phyloP scores from a whole-genome alignment of 345 rosid species.

The Clarkia xantiana region DNA sequence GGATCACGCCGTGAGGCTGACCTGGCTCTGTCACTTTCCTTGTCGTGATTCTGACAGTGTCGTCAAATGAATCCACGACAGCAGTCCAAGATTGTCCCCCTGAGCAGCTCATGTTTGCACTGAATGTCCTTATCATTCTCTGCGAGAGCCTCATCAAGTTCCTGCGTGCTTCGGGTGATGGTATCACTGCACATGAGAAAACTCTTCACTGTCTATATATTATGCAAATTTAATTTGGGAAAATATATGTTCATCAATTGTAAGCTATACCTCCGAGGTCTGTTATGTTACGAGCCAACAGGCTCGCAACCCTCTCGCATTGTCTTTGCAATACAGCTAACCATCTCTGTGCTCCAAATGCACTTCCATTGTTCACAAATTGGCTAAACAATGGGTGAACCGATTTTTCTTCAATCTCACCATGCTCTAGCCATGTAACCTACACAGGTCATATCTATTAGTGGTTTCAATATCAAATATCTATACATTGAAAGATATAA shows the following conservation, averaged over 20 bases:
- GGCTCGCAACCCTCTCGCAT: conserved; percentile 81
- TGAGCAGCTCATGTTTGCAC: conserved; percentile 41
- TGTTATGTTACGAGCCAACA: conserved; percentile 74
- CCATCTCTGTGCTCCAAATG: conserved; percentile 86
- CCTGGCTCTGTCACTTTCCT: conserved; percentile 63
- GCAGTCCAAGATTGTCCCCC: conserved; percentile 84
- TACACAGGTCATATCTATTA: conserved; percentile 9
- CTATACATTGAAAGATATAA: no score
- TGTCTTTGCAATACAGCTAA: conserved; percentile 55
- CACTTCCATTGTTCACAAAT: conserved; percentile 38
- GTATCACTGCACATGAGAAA: conserved; percentile 41
- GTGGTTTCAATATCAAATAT: conserved; percentile 53
- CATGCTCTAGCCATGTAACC: conserved; percentile 88
- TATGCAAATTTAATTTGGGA: background rate
- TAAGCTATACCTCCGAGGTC: conserved; percentile 73
- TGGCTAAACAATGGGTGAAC: conserved; percentile 43
- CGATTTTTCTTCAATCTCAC: conserved; percentile 55
- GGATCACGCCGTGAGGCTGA: conserved; percentile 70
- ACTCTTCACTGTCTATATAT: conserved; percentile 15
- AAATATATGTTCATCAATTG: background rate
- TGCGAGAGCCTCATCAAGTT: conserved; percentile 70
- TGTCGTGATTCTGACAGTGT: conserved; percentile 61
- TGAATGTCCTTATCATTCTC: conserved; percentile 70
- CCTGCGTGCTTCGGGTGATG: conserved; percentile 62
- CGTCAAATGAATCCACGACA: conserved; percentile 37